Conservation (phyloP, 23 red algal species). For the Gracilaria caudata region DNA sequence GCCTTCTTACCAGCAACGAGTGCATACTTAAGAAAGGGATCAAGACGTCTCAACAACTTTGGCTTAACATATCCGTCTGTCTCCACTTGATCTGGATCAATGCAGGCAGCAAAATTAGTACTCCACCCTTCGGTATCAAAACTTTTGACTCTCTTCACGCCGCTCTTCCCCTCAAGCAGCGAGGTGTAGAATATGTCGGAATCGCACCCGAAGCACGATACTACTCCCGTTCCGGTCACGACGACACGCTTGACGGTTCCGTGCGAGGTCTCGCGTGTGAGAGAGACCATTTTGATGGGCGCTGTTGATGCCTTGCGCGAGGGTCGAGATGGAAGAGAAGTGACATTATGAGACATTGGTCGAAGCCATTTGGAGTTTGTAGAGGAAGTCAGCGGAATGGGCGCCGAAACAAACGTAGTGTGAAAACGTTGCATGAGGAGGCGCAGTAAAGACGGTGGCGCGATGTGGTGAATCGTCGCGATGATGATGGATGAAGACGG, state of each 20-base stretch:
- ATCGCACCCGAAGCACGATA: constrained; percentile 96
- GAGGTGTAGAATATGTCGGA: constrained; percentile 86
- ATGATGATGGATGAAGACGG: neutral
- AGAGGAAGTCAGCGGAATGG: neutral
- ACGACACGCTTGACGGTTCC: constrained; percentile 87
- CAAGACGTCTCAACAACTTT: constrained; percentile 80
- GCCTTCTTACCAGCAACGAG: constrained; percentile 87
- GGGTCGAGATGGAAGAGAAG: neutral
- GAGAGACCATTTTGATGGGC: constrained; percentile 26
- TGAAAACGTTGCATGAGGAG: constrained; percentile 26
- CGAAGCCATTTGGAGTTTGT: constrained; percentile 4
- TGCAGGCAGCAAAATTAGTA: constrained; percentile 85
- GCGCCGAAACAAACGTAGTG: constrained; percentile 11
- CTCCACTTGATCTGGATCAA: constrained; percentile 59
- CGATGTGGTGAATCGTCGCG: neutral
- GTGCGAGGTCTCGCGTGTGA: constrained; percentile 49
- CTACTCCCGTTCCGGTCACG: constrained; percentile 92
- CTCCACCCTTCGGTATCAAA: constrained; percentile 83
- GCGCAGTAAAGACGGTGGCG: neutral
- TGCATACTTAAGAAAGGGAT: constrained; percentile 88
- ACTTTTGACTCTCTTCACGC: constrained; percentile 60
- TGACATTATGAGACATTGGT: neutral
- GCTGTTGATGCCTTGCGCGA: neutral
- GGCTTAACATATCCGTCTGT: constrained; percentile 64
- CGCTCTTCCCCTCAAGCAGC: constrained; percentile 90